Percentiles rank a stretch among this genome's conserved stretches.
Evolutionary conservation across 2,329 filamentous ascomycete genomes (phyloP).

Genomic region (Cladosporium sp.): DNA sequence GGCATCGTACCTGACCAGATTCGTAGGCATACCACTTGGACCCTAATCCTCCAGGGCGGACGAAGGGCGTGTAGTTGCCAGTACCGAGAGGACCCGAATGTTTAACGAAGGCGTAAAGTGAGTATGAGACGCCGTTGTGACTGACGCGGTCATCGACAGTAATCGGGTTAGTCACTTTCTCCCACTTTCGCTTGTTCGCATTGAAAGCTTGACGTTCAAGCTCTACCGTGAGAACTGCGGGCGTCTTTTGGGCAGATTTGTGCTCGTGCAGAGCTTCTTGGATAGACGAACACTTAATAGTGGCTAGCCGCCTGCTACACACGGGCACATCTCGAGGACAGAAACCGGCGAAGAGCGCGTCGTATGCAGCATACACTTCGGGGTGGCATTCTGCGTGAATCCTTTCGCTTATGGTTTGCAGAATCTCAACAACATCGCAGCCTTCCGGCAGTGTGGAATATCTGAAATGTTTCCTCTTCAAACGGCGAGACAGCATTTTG

Average conservation of each 20-base stretch:
- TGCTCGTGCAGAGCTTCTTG: slow-evolving; percentile 44
- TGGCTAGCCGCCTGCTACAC: slow-evolving; percentile 30
- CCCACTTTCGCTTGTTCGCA: slow-evolving; percentile 55
- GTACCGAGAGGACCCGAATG: slow-evolving; percentile 61
- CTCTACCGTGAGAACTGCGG: slow-evolving; percentile 46
- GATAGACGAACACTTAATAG: slow-evolving; percentile 38
- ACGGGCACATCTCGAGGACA: slow-evolving; percentile 24
- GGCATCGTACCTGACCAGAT: slow-evolving; percentile 51
- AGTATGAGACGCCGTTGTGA: slow-evolving; percentile 52
- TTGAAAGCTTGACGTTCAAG: slow-evolving; percentile 60
- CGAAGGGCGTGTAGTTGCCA: slow-evolving; percentile 59
- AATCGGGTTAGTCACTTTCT: slow-evolving; percentile 58
- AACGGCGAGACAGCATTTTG: slow-evolving; percentile 29
- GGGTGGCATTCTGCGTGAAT: slow-evolving; percentile 22
- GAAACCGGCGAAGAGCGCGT: slow-evolving; percentile 29
- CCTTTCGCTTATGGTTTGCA: slow-evolving; percentile 22
- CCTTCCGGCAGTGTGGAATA: slow-evolving; percentile 14
- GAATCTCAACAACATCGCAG: slow-evolving; percentile 29
- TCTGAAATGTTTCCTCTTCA: slow-evolving; percentile 14
- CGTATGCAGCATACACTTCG: slow-evolving; percentile 22
- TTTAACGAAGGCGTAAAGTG: slow-evolving; percentile 61
- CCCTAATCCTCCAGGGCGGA: slow-evolving; percentile 58
- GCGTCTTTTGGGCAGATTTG: slow-evolving; percentile 32
- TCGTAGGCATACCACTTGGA: slow-evolving; percentile 62
- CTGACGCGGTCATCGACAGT: slow-evolving; percentile 55